These are phyloP conservation scores for Beauveria asiatica DNA, from an alignment of 2,329 filamentous ascomycete species.

Conservation along the genomic window DNA sequence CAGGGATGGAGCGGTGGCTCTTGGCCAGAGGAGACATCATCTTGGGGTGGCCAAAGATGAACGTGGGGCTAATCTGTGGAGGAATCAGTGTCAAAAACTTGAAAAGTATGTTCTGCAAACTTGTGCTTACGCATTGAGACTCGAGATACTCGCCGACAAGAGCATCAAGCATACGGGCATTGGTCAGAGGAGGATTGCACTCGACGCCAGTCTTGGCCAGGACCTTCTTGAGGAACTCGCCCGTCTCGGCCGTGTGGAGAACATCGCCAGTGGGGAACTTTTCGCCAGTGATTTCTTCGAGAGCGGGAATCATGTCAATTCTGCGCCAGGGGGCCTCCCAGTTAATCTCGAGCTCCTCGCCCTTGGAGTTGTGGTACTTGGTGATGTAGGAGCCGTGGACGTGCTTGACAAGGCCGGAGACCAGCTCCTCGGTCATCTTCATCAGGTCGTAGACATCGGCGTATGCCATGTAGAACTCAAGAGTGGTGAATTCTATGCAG, in stretches of 20 bases:
- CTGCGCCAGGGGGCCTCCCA: slow-evolving; percentile 92
- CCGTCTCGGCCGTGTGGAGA: slow-evolving; percentile 82
- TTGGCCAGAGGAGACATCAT: slow-evolving; percentile 89
- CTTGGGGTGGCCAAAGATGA: slow-evolving; percentile 56
- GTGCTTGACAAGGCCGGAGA: slow-evolving; percentile 81
- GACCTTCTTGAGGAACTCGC: slow-evolving; percentile 74
- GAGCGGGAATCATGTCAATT: slow-evolving; percentile 80
- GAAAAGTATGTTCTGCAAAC: not conserved
- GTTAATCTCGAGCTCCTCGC: slow-evolving; percentile 84
- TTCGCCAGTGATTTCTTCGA: slow-evolving; percentile 83
- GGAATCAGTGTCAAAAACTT: not conserved
- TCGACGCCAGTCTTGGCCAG: slow-evolving; percentile 87
- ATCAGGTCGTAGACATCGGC: slow-evolving; percentile 79
- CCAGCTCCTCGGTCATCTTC: slow-evolving; percentile 82
- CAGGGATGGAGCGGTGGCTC: slow-evolving; percentile 72
- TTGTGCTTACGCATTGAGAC: slow-evolving; percentile 56
- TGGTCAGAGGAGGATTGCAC: slow-evolving; percentile 83
- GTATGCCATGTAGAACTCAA: slow-evolving; percentile 95
- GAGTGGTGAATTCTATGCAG: slow-evolving; percentile 78
- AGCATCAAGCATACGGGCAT: slow-evolving; percentile 93
- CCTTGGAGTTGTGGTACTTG: slow-evolving; percentile 75
- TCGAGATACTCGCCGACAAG: slow-evolving; percentile 92
- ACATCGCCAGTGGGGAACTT: slow-evolving; percentile 88
- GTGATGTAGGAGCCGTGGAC: slow-evolving; percentile 81
- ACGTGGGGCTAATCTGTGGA: slow-evolving; percentile 61